phyloP scores from a whole-genome alignment of 2,329 filamentous ascomycete genomes.

The Coleophoma crateriformis region DNA sequence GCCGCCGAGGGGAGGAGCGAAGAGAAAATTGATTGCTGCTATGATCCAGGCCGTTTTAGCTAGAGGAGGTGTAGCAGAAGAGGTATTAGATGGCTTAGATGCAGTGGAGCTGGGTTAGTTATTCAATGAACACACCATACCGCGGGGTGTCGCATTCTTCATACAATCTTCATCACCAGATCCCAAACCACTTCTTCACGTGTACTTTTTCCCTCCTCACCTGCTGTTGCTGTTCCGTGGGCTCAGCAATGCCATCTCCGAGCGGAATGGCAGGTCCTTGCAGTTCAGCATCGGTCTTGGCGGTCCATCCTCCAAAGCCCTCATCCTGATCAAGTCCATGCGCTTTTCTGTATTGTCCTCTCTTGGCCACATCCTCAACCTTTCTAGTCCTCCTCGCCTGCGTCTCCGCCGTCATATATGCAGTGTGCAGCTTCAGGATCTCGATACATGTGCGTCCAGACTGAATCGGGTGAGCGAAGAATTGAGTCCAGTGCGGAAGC shows the following conservation, averaged over 20 bases:
- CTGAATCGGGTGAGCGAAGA: slow-evolving; percentile 63
- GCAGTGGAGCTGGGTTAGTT: slow-evolving; percentile 61
- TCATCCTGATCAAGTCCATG: slow-evolving; percentile 70
- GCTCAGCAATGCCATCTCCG: slow-evolving; percentile 13
- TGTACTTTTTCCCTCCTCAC: slow-evolving; percentile 42
- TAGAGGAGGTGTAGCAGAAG: slow-evolving; percentile 75
- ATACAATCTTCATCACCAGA: slow-evolving; percentile 51
- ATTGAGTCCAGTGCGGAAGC: slow-evolving; percentile 64
- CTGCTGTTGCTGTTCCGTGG: slow-evolving; percentile 27
- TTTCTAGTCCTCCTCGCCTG: slow-evolving; percentile 66
- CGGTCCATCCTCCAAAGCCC: slow-evolving; percentile 44
- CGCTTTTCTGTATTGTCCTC: slow-evolving; percentile 76
- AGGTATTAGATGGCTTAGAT: slow-evolving; percentile 78
- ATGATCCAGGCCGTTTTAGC: slow-evolving; percentile 75
- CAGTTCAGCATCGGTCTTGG: slow-evolving; percentile 27
- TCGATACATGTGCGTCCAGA: slow-evolving; percentile 61
- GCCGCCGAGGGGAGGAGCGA: slow-evolving; percentile 77
- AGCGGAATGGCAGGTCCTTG: slow-evolving; percentile 25
- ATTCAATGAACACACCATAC: slow-evolving; percentile 8
- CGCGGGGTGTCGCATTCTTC: not conserved
- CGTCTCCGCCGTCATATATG: slow-evolving; percentile 63
- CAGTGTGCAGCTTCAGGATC: slow-evolving; percentile 72
- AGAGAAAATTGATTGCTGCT: slow-evolving; percentile 63
- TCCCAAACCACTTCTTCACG: slow-evolving; percentile 78
- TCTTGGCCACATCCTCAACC: slow-evolving; percentile 83